phyloP scores from a whole-genome alignment of 1,284 basidiomycete genomes.

The Melanopsichium pennsylvanicum region DNA sequence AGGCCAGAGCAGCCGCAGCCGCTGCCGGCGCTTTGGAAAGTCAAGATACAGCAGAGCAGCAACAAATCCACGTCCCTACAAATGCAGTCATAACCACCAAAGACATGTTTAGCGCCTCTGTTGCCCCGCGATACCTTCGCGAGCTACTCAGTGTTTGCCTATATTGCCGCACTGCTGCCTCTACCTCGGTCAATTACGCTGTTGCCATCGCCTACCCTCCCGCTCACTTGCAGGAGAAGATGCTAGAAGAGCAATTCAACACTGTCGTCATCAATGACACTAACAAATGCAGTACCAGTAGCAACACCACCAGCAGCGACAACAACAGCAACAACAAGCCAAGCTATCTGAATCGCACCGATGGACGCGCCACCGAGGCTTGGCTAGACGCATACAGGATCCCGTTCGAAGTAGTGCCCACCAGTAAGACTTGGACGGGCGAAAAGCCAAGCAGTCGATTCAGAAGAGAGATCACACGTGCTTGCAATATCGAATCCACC shows the following conservation, averaged over 20 bases:
- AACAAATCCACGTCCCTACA: too few species aligned
- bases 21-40: too few species aligned
- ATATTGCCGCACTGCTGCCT: slow-evolving; percentile 8
- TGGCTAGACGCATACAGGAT: slow-evolving; percentile 35
- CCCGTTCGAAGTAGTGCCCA: slow-evolving; percentile 20
- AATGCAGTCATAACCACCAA: too few species aligned
- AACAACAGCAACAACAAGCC: slow-evolving; percentile 17
- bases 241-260: slow-evolving; percentile 16
- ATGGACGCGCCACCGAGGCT: slow-evolving; percentile 33
- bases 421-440: slow-evolving; percentile 43
- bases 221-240: slow-evolving; percentile 26
- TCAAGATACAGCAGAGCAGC: too few species aligned
- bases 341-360: slow-evolving; percentile 29
- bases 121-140: slow-evolving; percentile 33
- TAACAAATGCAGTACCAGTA: too few species aligned
- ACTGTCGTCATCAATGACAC: too few species aligned
- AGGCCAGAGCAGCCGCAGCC: slow-evolving; percentile 4
- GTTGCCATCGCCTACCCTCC: slow-evolving; percentile 38
- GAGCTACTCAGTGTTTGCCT: slow-evolving; percentile 36
- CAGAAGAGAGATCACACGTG: slow-evolving; percentile 2
- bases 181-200: slow-evolving; percentile 12
- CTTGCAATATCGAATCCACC: slow-evolving; percentile 3
- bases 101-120: slow-evolving; percentile 16
- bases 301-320: too few species aligned
- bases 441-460: slow-evolving; percentile 27